phyloP scores from a whole-genome alignment of 2,329 filamentous ascomycete genomes.

The Dactylellina haptotyla region DNA sequence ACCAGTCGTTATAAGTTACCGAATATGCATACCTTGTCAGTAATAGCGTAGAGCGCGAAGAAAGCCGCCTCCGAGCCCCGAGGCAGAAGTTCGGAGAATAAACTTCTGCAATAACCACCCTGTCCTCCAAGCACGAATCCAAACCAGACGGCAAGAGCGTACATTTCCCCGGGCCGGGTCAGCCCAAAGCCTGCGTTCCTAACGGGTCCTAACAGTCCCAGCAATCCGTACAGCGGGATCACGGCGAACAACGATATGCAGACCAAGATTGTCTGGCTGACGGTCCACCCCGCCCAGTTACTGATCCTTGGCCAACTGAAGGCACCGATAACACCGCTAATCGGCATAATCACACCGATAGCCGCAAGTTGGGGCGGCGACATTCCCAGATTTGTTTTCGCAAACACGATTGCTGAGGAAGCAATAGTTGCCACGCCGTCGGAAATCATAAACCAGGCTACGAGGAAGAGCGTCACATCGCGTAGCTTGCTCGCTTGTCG shows the following conservation, averaged over 20 bases:
- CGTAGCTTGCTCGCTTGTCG: slow-evolving; percentile 76
- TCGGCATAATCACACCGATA: slow-evolving; percentile 91
- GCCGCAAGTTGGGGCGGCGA: slow-evolving; percentile 84
- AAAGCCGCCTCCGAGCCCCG: slow-evolving; percentile 95
- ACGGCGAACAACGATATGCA: slow-evolving; percentile 91
- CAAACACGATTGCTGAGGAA: slow-evolving; percentile 93
- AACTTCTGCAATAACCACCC: slow-evolving; percentile 87
- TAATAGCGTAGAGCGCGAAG: slow-evolving; percentile 95
- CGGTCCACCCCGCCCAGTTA: slow-evolving; percentile 73
- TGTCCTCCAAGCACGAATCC: slow-evolving; percentile 94
- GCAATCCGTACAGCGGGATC: slow-evolving; percentile 88
- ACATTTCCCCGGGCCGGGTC: slow-evolving; percentile 88
- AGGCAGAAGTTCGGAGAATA: slow-evolving; percentile 93
- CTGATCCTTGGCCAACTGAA: slow-evolving; percentile 89
- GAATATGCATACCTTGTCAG: slow-evolving; percentile 73
- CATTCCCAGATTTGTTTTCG: slow-evolving; percentile 92
- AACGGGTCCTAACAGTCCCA: slow-evolving; percentile 86
- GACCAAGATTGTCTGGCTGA: slow-evolving; percentile 88
- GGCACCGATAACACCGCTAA: slow-evolving; percentile 84
- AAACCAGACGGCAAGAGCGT: slow-evolving; percentile 87
- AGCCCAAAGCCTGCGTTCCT: slow-evolving; percentile 80
- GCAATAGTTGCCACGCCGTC: slow-evolving; percentile 95
- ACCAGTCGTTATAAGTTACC: not conserved
- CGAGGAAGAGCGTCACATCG: slow-evolving; percentile 81
- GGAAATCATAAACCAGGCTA: slow-evolving; percentile 92